phyloP scores from a whole-genome alignment of 495 filamentous ascomycete genomes.

The Trichoderma reesei region DNA sequence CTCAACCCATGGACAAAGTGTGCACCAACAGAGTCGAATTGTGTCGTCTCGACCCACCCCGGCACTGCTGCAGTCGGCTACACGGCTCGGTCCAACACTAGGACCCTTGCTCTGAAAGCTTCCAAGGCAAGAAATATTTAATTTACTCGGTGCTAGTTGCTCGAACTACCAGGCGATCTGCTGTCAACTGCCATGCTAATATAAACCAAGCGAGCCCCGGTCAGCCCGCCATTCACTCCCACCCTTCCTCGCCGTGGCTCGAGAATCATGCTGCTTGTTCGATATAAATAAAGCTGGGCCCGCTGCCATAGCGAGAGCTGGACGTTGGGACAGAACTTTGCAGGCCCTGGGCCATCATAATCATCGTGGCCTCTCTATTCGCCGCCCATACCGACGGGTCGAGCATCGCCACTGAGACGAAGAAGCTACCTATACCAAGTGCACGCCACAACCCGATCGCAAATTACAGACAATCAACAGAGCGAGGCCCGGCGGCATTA shows the following conservation, averaged over 20 bases:
- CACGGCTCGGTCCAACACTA: slow-evolving; percentile 8
- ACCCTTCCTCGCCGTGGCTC: background rate
- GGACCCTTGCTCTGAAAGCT: slow-evolving; percentile 3
- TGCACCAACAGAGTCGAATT: background rate
- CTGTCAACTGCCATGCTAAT: background rate
- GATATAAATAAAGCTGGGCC: background rate
- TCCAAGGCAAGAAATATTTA: background rate
- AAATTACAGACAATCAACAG: background rate
- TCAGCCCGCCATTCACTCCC: background rate
- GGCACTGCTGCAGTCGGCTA: background rate
- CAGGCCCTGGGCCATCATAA: background rate
- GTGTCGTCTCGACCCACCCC: background rate
- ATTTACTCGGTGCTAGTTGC: background rate
- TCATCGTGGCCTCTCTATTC: background rate
- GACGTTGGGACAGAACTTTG: background rate
- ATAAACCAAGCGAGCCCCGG: background rate
- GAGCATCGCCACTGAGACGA: background rate
- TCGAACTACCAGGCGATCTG: background rate
- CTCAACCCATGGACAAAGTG: background rate
- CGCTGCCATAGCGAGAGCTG: background rate
- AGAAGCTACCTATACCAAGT: background rate
- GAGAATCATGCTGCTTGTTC: background rate
- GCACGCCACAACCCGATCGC: background rate
- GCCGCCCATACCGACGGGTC: background rate
- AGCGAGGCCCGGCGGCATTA: background rate